Evolutionary conservation across 1,284 basidiomycete genomes (phyloP).

Genomic region (Inonotus obliquus): DNA sequence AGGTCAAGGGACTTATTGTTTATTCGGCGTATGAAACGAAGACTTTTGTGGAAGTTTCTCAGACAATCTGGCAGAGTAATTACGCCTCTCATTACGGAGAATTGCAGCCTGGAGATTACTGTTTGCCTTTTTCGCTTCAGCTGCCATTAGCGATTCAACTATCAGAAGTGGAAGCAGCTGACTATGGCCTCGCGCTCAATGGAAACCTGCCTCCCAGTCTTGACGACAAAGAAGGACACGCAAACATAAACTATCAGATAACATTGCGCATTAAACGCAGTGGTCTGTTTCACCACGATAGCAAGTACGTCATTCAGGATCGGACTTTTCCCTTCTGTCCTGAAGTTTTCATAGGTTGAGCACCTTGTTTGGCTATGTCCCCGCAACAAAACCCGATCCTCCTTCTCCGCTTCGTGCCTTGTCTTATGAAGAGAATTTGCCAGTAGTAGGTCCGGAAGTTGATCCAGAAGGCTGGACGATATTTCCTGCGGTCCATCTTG

Average conservation of each 20-base stretch:
- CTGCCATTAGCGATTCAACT: slow-evolving; percentile 13
- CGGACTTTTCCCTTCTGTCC: background rate
- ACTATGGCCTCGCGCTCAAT: background rate
- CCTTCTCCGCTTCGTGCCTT: slow-evolving; percentile 3
- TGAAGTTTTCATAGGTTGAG: background rate
- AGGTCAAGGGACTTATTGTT: slow-evolving; percentile 6
- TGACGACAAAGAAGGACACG: background rate
- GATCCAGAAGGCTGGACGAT: slow-evolving; percentile 13
- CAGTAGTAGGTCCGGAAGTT: background rate
- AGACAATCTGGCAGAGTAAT: slow-evolving; percentile 17
- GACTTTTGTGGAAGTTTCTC: slow-evolving; percentile 9
- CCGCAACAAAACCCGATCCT: background rate
- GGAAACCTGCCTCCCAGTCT: slow-evolving; percentile 7
- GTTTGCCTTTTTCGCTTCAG: slow-evolving; percentile 16
- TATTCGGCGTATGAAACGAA: slow-evolving; percentile 11
- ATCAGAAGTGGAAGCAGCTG: background rate
- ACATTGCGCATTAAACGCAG: slow-evolving; percentile 9
- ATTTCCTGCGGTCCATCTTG: background rate
- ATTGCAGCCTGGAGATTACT: slow-evolving; percentile 16
- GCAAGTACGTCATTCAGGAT: slow-evolving; percentile 8
- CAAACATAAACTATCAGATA: slow-evolving; percentile 16
- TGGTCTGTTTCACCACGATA: slow-evolving; percentile 12
- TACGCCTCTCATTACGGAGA: background rate
- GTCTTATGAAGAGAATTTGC: background rate
- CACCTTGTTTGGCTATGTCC: slow-evolving; percentile 1